Conservation (phyloP, 2,329 filamentous ascomycete genomes). For the Sporothrix luriei region DNA sequence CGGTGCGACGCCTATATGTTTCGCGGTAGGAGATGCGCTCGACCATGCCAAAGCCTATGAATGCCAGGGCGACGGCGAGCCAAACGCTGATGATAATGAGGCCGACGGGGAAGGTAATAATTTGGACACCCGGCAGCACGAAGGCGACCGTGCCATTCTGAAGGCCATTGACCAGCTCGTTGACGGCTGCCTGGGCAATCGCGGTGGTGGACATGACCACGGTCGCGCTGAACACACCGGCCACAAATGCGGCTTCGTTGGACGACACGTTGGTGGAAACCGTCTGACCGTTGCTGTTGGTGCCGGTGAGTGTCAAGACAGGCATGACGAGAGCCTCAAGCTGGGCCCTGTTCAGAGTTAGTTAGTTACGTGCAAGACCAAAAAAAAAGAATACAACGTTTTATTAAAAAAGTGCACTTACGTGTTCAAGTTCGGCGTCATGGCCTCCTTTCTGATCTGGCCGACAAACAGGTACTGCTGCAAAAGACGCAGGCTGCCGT, state of each 20-base stretch:
- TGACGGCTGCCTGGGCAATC: conserved; percentile 54
- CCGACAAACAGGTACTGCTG: conserved; percentile 71
- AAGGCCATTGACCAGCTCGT: conserved; percentile 50
- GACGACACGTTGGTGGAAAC: conserved; percentile 67
- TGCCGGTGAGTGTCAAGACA: conserved; percentile 66
- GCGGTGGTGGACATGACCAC: conserved; percentile 56
- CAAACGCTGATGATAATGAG: conserved; percentile 67
- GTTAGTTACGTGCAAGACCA: background rate
- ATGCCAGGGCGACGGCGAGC: conserved; percentile 58
- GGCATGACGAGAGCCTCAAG: conserved; percentile 68
- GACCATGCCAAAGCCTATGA: conserved; percentile 66
- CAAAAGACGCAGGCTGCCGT: conserved; percentile 48
- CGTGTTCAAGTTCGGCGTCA: conserved; percentile 61
- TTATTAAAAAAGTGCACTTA: conserved; percentile 48
- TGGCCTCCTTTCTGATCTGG: conserved; percentile 61
- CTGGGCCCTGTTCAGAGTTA: conserved; percentile 49
- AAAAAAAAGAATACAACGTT: background rate
- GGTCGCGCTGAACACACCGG: conserved; percentile 67
- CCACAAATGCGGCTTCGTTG: conserved; percentile 71
- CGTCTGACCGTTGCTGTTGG: conserved; percentile 52
- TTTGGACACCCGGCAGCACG: conserved; percentile 66
- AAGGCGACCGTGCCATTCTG: conserved; percentile 62
- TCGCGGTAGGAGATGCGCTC: conserved; percentile 68
- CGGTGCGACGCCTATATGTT: conserved; percentile 59
- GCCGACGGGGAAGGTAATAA: conserved; percentile 71